These are phyloP conservation scores for Kodamaea jinghongensis DNA, from an alignment of 805 yeast genomes.

Conservation along the genomic window DNA sequence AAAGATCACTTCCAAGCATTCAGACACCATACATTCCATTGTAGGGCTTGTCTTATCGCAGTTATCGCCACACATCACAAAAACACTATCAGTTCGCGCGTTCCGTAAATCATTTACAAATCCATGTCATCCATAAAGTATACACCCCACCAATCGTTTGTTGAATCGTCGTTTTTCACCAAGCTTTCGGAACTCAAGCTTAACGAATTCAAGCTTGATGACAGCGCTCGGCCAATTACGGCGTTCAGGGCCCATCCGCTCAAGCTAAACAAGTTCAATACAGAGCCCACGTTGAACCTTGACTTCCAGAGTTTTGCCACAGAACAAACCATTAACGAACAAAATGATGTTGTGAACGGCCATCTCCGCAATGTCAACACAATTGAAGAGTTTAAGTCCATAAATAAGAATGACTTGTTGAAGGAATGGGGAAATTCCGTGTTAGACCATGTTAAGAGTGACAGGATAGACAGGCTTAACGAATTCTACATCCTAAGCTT, in stretches of 20 bases:
- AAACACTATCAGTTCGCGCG: neutral
- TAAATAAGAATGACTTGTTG: constrained; percentile 63
- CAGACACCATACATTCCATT: too few relatives aligned
- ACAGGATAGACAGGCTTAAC: constrained; percentile 20
- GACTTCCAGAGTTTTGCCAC: constrained; percentile 30
- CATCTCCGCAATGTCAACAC: constrained; percentile 65
- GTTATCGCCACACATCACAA: too few relatives aligned
- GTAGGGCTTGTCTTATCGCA: too few relatives aligned
- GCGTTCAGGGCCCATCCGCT: constrained; percentile 43
- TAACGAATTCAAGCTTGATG: constrained; percentile 65
- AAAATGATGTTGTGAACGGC: constrained; percentile 17
- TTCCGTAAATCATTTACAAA: neutral
- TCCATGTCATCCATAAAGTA: constrained; percentile 18
- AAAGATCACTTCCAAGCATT: too few relatives aligned
- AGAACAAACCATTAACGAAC: constrained; percentile 6
- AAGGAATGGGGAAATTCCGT: constrained; percentile 33
- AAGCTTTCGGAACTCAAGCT: constrained; percentile 70
- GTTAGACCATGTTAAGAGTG: constrained; percentile 5
- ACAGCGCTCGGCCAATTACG: constrained; percentile 38
- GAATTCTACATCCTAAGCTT: constrained; percentile 51
- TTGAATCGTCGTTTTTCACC: constrained; percentile 85
- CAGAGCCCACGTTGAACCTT: constrained; percentile 32
- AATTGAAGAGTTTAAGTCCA: constrained; percentile 73
- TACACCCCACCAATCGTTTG: constrained; percentile 63
- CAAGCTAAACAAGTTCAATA: constrained; percentile 34